Conservation (phyloP, 2,329 filamentous ascomycete genomes). For the Penicillium italicum region DNA sequence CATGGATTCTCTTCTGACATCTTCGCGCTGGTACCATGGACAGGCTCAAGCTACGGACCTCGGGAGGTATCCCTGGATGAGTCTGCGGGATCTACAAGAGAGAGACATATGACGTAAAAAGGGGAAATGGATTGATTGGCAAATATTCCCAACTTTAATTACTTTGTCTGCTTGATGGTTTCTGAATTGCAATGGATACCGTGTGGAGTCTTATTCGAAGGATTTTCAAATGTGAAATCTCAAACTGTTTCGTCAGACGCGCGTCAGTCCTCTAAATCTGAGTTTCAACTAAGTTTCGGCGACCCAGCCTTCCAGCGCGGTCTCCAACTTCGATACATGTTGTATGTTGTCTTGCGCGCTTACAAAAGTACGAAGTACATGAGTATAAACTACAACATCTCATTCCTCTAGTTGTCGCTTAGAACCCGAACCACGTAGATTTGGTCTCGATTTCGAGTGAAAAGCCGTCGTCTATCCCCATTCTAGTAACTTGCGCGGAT, state of each 20-base stretch:
- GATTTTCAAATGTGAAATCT: neutral
- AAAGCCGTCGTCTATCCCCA: neutral
- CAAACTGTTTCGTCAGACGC: neutral
- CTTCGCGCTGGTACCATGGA: slow-evolving; percentile 2
- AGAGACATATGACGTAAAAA: slow-evolving; percentile 3
- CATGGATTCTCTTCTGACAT: too few relatives aligned
- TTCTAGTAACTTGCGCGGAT: neutral
- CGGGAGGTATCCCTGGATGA: neutral
- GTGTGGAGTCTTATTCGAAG: neutral
- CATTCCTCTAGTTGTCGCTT: neutral
- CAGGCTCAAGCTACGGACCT: too few relatives aligned
- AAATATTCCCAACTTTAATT: neutral
- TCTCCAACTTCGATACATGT: neutral
- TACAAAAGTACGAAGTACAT: too few relatives aligned
- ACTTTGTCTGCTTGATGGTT: neutral
- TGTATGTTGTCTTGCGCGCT: too few relatives aligned
- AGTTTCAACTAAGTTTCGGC: slow-evolving; percentile 1
- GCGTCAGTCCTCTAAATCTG: neutral
- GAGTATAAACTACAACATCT: neutral
- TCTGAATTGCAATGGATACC: neutral
- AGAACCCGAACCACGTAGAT: neutral
- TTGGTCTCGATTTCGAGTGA: neutral
- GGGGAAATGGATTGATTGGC: slow-evolving; percentile 6
- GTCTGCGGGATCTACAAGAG: slow-evolving; percentile 1
- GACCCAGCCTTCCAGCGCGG: neutral